Evolutionary conservation across 192 early-diverging fungal genomes (phyloP).

Genomic region (Coemansia sp.): DNA sequence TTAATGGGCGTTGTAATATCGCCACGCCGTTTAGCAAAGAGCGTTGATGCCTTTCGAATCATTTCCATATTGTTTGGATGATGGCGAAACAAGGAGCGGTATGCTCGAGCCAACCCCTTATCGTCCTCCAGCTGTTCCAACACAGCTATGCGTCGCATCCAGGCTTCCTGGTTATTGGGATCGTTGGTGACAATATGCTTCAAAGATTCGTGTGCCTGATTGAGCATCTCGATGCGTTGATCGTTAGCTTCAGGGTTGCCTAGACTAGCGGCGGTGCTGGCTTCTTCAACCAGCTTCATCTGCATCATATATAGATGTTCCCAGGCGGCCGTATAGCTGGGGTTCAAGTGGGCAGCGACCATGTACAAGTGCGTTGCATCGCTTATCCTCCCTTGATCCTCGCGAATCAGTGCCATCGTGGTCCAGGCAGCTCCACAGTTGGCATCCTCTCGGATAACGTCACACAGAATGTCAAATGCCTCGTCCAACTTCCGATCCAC

Average conservation of each 20-base stretch:
- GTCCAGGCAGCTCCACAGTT: slow-evolving; percentile 80
- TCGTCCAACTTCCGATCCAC: slow-evolving; percentile 62
- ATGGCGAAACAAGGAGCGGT: slow-evolving; percentile 55
- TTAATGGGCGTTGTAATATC: slow-evolving; percentile 34
- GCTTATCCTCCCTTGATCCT: slow-evolving; percentile 73
- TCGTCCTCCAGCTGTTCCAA: slow-evolving; percentile 56
- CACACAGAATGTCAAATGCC: slow-evolving; percentile 75
- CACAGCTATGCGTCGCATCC: slow-evolving; percentile 67
- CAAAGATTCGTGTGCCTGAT: slow-evolving; percentile 86
- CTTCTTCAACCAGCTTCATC: slow-evolving; percentile 45
- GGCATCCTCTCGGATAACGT: slow-evolving; percentile 70
- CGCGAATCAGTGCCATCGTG: slow-evolving; percentile 84
- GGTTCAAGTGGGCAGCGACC: slow-evolving; percentile 86
- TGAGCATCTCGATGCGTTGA: slow-evolving; percentile 57
- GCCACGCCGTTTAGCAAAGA: slow-evolving; percentile 55
- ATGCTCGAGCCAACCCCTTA: slow-evolving; percentile 59
- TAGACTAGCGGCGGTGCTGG: slow-evolving; percentile 8
- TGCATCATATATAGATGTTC: slow-evolving; percentile 75
- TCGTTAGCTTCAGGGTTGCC: slow-evolving; percentile 14
- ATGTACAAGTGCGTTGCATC: slow-evolving; percentile 75
- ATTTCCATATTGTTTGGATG: slow-evolving; percentile 67
- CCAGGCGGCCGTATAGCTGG: slow-evolving; percentile 75
- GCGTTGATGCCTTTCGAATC: slow-evolving; percentile 60
- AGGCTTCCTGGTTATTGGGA: slow-evolving; percentile 63
- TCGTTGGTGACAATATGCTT: slow-evolving; percentile 64